These are phyloP conservation scores for Cryptosporidium sp. DNA, from an alignment of 169 alveolate species.

Conservation along the genomic window DNA sequence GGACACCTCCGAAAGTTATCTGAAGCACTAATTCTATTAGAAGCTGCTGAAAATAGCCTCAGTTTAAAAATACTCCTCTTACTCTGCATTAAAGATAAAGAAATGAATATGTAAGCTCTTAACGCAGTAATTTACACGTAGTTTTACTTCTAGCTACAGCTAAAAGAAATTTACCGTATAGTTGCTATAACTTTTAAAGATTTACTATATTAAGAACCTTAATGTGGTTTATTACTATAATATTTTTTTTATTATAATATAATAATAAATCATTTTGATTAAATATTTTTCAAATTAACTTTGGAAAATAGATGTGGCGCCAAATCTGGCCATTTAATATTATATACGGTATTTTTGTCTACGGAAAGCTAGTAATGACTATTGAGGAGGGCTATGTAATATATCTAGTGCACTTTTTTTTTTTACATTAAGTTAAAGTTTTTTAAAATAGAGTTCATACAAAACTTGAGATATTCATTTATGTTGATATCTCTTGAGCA, in stretches of 20 bases:
- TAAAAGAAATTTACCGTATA: not conserved
- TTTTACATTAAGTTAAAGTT: not conserved
- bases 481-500: not conserved
- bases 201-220: not conserved
- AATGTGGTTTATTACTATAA: not conserved
- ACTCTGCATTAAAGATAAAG: not conserved
- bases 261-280: not conserved
- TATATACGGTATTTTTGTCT: slow-evolving; percentile 1
- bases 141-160: slow-evolving; percentile 9
- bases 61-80: slow-evolving; percentile 7
- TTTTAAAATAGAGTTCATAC: not conserved
- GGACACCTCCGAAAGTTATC: not conserved
- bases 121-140: not conserved
- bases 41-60: slow-evolving; percentile 24
- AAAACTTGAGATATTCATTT: not conserved
- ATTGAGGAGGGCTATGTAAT: not conserved
- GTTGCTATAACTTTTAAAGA: not conserved
- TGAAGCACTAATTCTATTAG: slow-evolving; percentile 19
- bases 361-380: not conserved
- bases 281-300: not conserved
- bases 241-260: not conserved
- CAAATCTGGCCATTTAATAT: slow-evolving; percentile 3
- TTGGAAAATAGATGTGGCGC: slow-evolving; percentile 38
- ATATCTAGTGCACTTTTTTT: not conserved
- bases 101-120: not conserved